Base-by-base conservation (phyloP, 768 basidiomycete species). In the Clitopilus passeckerianus region DNA sequence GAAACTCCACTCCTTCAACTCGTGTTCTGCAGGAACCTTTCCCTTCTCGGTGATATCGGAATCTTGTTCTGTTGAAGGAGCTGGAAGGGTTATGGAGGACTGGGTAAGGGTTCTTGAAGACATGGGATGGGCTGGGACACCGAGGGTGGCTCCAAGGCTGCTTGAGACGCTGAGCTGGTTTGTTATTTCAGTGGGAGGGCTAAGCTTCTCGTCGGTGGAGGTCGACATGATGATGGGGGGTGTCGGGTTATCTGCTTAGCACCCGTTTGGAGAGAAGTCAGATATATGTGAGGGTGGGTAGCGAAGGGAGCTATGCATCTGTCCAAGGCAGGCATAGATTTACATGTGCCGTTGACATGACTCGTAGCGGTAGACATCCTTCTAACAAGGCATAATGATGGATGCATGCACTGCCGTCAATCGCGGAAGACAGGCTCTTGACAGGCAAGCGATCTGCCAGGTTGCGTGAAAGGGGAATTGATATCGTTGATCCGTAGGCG, bases 1-100 rank as follows among this genome's bases (percentile, higher is more conserved):
- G 34, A 67, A 54, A 16, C 72, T 69, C 20, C 72, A 73, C 60
- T 75, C 73, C 24, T 69, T 67, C 27, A 56, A 65, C 50, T 60
- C 57, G 50, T 61, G 35, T 30, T 43, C 14, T 14, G n/a, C n/a
- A 41, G 37, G 5, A 41, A 14, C 37, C n/a, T 41, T 41, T 14
- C 37, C 37, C 37, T 41, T 41, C 37, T 41, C 37, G 14, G 37
- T n/a, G 12, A n/a, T 41, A n/a, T 41, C 37, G 12, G 37, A 14
- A n/a, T 41, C 37, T 33, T 10, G 41, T 34, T 18, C 27, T 52
- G 3, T 35, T 18, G 35, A 30, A 7, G 35, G 37, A 14, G 37
- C 23, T 6, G 53, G 34, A 24, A 34, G 53, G 22, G 53, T 54
- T 30, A 34, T 54, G 7, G 24, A 34, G 15, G 53, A 34, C 7